Evolutionary conservation across 208 protist genomes (phyloP).

Genomic region (Trypanosoma vivax): DNA sequence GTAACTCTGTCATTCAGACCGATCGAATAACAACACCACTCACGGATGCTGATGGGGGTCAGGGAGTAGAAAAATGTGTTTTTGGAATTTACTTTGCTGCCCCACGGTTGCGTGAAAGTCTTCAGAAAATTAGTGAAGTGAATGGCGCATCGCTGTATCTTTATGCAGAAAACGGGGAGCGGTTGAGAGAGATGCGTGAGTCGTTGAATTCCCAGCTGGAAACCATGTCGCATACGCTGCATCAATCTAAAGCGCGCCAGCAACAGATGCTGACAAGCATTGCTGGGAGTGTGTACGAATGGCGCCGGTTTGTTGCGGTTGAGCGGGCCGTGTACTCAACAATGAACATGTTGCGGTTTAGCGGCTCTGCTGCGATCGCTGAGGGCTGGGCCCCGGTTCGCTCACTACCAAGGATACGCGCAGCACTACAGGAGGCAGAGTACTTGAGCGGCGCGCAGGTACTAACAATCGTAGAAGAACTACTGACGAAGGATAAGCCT

Average conservation of each 20-base stretch:
- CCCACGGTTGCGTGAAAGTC: conserved; percentile 76
- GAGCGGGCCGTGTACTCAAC: conserved; percentile 96
- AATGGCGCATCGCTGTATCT: conserved; percentile 93
- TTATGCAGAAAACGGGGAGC: conserved; percentile 86
- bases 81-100: conserved; percentile 98
- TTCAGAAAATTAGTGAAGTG: conserved; percentile 94
- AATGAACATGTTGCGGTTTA: conserved; percentile 95
- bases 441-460: conserved; percentile 81
- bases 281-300: conserved; percentile 65
- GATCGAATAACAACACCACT: conserved; percentile 88
- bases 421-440: conserved; percentile 69
- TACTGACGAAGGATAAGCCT: conserved; percentile 85
- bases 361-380: conserved; percentile 86
- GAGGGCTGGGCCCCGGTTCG: conserved; percentile 90
- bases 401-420: conserved; percentile 66
- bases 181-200: conserved; percentile 62
- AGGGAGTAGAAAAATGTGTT: conserved; percentile 88
- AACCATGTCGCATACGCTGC: conserved; percentile 63
- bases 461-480: conserved; percentile 88
- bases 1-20: conserved; percentile 94
- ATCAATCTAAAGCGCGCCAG: conserved; percentile 61
- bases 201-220: conserved; percentile 67
- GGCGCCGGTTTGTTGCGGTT: conserved; percentile 86
- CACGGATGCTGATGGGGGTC: conserved; percentile 74
- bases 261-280: conserved; percentile 74